A percentile compares a stretch with the other conserved stretches of the same genome.
phyloP scores from a whole-genome alignment of 2,329 filamentous ascomycete genomes.

The Alternaria panax region DNA sequence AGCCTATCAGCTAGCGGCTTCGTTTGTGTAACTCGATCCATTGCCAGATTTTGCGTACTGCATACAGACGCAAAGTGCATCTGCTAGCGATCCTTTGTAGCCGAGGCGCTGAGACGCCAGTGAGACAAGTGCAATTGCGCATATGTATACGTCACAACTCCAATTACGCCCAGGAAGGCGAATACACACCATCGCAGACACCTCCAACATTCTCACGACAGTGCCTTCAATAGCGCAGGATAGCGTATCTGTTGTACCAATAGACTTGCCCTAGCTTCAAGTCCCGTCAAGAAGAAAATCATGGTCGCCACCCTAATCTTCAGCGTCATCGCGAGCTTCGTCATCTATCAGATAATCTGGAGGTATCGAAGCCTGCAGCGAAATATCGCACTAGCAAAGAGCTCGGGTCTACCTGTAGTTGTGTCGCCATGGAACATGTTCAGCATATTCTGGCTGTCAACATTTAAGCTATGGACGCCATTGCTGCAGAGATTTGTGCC shows the following conservation, averaged over 20 bases:
- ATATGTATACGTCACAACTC: slow-evolving; percentile 35
- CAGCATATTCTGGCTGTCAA: slow-evolving; percentile 64
- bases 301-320: slow-evolving; percentile 40
- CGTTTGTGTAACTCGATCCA: not conserved
- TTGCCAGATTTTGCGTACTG: not conserved
- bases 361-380: slow-evolving; percentile 48
- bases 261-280: not conserved
- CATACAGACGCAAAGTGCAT: slow-evolving; percentile 2
- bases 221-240: not conserved
- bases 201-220: not conserved
- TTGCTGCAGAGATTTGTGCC: slow-evolving; percentile 63
- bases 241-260: not conserved
- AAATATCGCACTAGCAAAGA: slow-evolving; percentile 56
- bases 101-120: slow-evolving; percentile 38
- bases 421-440: slow-evolving; percentile 56
- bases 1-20: not conserved
- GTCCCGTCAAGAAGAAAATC: slow-evolving; percentile 5
- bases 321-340: slow-evolving; percentile 37
- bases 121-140: slow-evolving; percentile 27
- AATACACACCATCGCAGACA: slow-evolving; percentile 11
- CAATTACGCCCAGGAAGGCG: slow-evolving; percentile 6
- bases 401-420: slow-evolving; percentile 56
- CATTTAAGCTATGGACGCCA: slow-evolving; percentile 62
- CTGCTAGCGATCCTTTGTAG: slow-evolving; percentile 1
- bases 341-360: slow-evolving; percentile 41